Percentiles rank a stretch among this genome's conserved stretches.
Conservation (phyloP, 1,284 basidiomycete genomes). For the Malassezia caprae region DNA sequence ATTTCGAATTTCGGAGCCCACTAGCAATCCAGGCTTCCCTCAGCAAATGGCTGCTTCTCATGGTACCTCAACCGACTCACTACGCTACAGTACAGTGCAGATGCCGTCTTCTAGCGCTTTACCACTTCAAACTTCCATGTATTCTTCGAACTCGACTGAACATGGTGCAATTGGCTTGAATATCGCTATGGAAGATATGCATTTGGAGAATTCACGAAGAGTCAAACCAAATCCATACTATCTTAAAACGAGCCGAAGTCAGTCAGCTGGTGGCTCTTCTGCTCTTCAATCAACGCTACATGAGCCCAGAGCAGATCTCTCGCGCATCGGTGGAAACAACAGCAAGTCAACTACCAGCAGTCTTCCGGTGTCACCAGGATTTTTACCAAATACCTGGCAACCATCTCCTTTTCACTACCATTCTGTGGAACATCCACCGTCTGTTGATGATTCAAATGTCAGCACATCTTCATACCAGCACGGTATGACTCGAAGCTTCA, state of each 20-base stretch:
- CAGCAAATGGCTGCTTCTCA: neutral
- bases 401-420: neutral
- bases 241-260: neutral
- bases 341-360: neutral
- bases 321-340: neutral
- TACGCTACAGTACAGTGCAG: neutral
- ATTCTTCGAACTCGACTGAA: neutral
- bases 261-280: neutral
- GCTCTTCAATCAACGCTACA: neutral
- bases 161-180: neutral
- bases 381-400: neutral
- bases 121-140: neutral
- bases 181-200: neutral
- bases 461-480: neutral
- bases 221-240: neutral
- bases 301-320: neutral
- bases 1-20: slow-evolving; percentile 44
- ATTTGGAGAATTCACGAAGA: neutral
- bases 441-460: neutral
- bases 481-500: neutral
- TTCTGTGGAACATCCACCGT: neutral
- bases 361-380: neutral
- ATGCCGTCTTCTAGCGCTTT: neutral
- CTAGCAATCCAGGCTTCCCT: neutral
- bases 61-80: neutral